These are phyloP conservation scores for Myriosclerotinia scirpicola DNA, from an alignment of 2,329 filamentous ascomycete species.

Conservation along the genomic window DNA sequence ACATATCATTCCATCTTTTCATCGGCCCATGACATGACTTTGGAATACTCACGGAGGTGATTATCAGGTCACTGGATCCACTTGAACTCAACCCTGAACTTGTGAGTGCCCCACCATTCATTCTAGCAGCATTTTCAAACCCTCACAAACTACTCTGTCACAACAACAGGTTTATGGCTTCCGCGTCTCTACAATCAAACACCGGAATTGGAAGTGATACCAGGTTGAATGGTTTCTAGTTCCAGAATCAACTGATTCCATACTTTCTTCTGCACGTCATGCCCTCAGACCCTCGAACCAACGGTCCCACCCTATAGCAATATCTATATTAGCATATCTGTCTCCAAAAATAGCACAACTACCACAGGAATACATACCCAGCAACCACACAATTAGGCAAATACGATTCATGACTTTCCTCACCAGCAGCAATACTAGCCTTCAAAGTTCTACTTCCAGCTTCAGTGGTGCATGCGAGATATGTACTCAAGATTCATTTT, in stretches of 20 bases:
- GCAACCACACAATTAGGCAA: slow-evolving; percentile 10
- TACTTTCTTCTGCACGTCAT: slow-evolving; percentile 41
- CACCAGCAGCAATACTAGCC: not conserved
- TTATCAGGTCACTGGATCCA: too few species aligned
- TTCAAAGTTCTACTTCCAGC: slow-evolving; percentile 3
- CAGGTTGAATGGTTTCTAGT: slow-evolving; percentile 1
- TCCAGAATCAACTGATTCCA: slow-evolving; percentile 36
- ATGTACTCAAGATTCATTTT: slow-evolving; percentile 3
- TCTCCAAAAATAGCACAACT: not conserved
- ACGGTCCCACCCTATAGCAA: not conserved
- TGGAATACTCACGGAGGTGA: too few species aligned
- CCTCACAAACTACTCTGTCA: not conserved
- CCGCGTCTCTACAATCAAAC: not conserved
- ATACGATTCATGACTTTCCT: slow-evolving; percentile 14
- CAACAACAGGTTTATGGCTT: not conserved
- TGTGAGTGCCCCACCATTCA: too few species aligned
- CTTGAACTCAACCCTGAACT: too few species aligned
- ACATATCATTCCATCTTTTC: too few species aligned
- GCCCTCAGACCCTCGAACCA: slow-evolving; percentile 31
- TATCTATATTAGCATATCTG: not conserved
- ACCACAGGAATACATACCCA: not conserved
- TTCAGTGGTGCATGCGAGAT: slow-evolving; percentile 9
- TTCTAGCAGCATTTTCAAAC: not conserved
- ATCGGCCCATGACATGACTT: too few species aligned
- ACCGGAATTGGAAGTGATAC: not conserved